A percentile compares a stretch with the other conserved stretches of the same genome.
Evolutionary conservation across 148 eudicot species (phyloP).

Genomic region (Diospyros kaki): DNA sequence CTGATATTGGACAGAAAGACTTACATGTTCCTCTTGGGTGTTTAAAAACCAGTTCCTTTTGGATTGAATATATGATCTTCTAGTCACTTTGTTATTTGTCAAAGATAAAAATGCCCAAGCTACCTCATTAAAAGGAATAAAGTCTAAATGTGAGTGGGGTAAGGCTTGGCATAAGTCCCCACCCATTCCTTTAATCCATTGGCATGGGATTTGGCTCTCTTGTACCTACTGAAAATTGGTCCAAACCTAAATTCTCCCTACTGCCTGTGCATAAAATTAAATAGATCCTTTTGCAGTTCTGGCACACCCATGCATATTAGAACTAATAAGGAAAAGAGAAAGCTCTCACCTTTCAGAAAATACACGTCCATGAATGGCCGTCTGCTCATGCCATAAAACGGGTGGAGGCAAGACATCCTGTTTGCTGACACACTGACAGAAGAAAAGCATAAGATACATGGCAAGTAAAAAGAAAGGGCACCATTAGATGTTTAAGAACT

Average conservation of each 20-base stretch:
- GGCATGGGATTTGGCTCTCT: too few species aligned
- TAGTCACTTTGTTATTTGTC: too few species aligned
- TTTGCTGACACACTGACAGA: conserved; percentile 22
- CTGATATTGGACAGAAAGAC: background rate
- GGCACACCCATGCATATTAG: background rate
- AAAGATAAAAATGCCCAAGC: too few species aligned
- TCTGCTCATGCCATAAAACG: conserved; percentile 26
- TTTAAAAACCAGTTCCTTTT: background rate
- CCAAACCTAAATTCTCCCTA: too few species aligned
- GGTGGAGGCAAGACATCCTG: conserved; percentile 18
- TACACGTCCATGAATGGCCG: conserved; percentile 7
- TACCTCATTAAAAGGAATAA: too few species aligned
- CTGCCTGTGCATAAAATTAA: background rate
- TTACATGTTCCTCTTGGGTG: background rate
- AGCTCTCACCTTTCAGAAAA: conserved; percentile 17
- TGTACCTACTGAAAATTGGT: too few species aligned
- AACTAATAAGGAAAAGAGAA: background rate
- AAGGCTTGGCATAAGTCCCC: too few species aligned
- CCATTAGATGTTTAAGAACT: background rate
- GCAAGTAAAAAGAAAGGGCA: background rate
- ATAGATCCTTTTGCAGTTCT: background rate
- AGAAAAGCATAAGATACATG: background rate
- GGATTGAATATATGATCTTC: too few species aligned
- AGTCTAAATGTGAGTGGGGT: too few species aligned
- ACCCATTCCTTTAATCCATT: too few species aligned